Base-by-base conservation (phyloP, 192 early-diverging fungal species). In the Rhizophlyctis rosea region DNA sequence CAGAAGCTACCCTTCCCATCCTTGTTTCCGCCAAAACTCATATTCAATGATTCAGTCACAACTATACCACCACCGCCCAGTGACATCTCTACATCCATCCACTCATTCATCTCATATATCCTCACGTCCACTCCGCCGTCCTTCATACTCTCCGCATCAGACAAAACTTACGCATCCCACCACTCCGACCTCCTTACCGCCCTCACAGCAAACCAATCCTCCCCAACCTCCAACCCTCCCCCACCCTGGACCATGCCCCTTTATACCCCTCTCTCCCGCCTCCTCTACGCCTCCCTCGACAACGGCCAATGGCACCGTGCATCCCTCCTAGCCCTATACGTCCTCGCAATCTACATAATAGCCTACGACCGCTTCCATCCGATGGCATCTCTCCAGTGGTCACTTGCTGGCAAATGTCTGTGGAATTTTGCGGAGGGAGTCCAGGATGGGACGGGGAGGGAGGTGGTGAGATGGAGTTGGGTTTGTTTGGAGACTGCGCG, bases 341-440 rank as follows among this genome's bases (percentile, higher is more conserved):
- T 81, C 11, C 54, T 81, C 49, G 69, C 69, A 2, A 39, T 78
- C 11, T 82, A 81, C 56, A 25, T 82, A 27, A 50, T 82, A 50
- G 60, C 71, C 27, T 82, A 82, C 58, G 75, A 73, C 28, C 59
- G 76, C 31, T 74, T 67, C 63, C 80, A 81, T 57, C 80, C 80
- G 16, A 57, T 81, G 3, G 67, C 77, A 16, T 72, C 69, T 7
- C 54, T 81, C 16, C 80, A 81, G 55, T 65, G 62, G 29, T 70
- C 78, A 35, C 73, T 71, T 24, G 47, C 74, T 34, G 80, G 65
- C 29, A 81, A 81, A 28, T 67, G 76, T 68, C 50, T 71, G 5
- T 78, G 76, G 79, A 81, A 81, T 54, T 23, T 30, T 21, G 24
- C 16, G 27, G 56, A 35, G 2, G 52, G 24, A n/a, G n/a, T n/a